Base-by-base conservation (phyloP, 805 yeast species). In the Wickerhamomyces bovis region DNA sequence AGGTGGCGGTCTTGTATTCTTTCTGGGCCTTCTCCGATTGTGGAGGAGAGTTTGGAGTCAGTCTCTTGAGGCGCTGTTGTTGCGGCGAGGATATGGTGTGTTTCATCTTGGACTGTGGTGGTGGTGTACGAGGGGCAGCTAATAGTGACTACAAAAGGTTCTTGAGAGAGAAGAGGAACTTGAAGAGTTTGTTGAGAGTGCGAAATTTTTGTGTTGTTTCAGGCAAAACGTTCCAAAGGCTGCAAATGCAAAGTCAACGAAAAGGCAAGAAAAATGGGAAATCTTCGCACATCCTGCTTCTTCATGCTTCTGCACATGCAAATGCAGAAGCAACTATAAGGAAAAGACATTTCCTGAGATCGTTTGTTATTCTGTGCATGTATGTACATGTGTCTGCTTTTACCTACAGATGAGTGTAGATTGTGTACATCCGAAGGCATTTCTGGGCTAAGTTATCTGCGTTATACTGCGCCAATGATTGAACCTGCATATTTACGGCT, bases 11-110 rank as follows among this genome's bases (percentile, higher is more conserved):
- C 8, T 48, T 49, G 33, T 45, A 52, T 23, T 54, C 45, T 38
- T 39, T 40, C 15, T 35, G 51, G 7, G 39, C 28, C 33, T 42
- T 35, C 30, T 12, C 33, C 21, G 39, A n/a, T 20, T 28, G 28
- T 30, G 35, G 21, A 21, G 51, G 31, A 25, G 42, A 41, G 10
- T 39, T 43, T 6, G 48, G 45, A 3, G 53, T 38, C 4, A 39
- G 52, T 38, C 60, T 56, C 43, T 56, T 56, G 2, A 50, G 16
- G 9, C 52, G 38, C 4, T 55, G 53, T 46, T 49, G 50, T 18
- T 43, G 40, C 4, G 52, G 46, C 2, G 55, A 52, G 4, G 52
- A 30, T 1, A 52, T 47, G 2, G 52, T 43, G 39, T 49, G 60
- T 36, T 56, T 55, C n/a, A 49, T 50, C 60, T 53, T 56, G 21